These are phyloP conservation scores for Brettanomyces nanus DNA, from an alignment of 805 yeast species.

Conservation along the genomic window DNA sequence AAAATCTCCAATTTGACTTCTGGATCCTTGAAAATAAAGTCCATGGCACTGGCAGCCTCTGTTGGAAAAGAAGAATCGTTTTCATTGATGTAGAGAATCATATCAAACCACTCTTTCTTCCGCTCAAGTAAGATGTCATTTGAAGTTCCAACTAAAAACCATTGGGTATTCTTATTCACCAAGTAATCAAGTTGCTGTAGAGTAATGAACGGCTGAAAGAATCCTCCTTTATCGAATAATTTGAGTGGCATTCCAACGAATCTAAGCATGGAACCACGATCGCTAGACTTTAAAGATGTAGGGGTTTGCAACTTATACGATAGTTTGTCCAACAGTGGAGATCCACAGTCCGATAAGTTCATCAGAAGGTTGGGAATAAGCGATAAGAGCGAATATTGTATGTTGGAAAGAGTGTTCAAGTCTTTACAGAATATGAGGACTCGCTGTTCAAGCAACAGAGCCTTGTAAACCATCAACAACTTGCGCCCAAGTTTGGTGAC, in stretches of 20 bases:
- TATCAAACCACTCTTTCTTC: constrained; percentile 52
- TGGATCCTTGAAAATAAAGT: neutral
- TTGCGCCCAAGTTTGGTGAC: constrained; percentile 51
- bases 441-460: constrained; percentile 65
- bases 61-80: constrained; percentile 7
- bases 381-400: constrained; percentile 77
- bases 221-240: constrained; percentile 75
- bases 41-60: constrained; percentile 14
- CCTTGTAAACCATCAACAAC: constrained; percentile 63
- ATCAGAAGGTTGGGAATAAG: constrained; percentile 74
- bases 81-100: constrained; percentile 62
- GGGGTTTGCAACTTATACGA: constrained; percentile 47
- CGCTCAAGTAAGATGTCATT: constrained; percentile 72
- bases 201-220: constrained; percentile 92
- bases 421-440: constrained; percentile 72
- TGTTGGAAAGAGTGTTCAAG: constrained; percentile 70
- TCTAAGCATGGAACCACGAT: constrained; percentile 63
- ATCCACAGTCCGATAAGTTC: constrained; percentile 68
- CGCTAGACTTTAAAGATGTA: constrained; percentile 64
- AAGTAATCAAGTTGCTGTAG: constrained; percentile 82
- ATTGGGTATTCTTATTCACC: constrained; percentile 43
- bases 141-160: constrained; percentile 79
- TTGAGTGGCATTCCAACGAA: constrained; percentile 87
- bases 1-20: constrained; percentile 33
- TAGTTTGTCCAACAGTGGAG: constrained; percentile 54